Conservation (phyloP, 129 eudicot species). For the Artemisia argyi region DNA sequence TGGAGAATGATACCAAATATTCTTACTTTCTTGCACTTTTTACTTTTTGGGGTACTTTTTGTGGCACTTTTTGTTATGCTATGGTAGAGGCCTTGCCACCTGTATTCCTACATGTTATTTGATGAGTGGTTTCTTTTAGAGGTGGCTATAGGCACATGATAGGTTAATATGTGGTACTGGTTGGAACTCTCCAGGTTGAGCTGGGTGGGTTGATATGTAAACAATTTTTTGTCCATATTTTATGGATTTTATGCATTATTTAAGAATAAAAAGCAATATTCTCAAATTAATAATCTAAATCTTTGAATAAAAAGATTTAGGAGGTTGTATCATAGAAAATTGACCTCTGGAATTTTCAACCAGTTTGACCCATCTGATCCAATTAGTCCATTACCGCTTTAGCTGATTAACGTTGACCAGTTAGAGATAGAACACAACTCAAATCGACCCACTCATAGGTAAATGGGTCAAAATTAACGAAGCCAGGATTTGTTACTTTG, state of each 20-base stretch:
- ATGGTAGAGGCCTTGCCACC: slow-evolving; percentile 6
- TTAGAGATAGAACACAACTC: not conserved
- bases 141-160: no score
- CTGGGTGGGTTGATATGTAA: not conserved
- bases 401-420: not conserved
- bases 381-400: not conserved
- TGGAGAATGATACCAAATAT: not conserved
- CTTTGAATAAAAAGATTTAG: not conserved
- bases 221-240: not conserved
- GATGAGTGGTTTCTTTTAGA: not conserved
- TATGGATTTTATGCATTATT: not conserved
- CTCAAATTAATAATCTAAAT: not conserved
- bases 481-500: no score
- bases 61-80: not conserved
- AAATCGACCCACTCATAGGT: not conserved
- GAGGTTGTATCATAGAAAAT: not conserved
- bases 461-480: no score
- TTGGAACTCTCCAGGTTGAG: not conserved
- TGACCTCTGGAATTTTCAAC: not conserved
- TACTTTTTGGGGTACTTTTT: not conserved
- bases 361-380: not conserved
- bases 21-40: slow-evolving; percentile 9
- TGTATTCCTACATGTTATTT: not conserved
- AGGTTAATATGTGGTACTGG: no score
- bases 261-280: not conserved